Conservation (phyloP, 2,329 filamentous ascomycete genomes). For the Aspergillus cejpii region DNA sequence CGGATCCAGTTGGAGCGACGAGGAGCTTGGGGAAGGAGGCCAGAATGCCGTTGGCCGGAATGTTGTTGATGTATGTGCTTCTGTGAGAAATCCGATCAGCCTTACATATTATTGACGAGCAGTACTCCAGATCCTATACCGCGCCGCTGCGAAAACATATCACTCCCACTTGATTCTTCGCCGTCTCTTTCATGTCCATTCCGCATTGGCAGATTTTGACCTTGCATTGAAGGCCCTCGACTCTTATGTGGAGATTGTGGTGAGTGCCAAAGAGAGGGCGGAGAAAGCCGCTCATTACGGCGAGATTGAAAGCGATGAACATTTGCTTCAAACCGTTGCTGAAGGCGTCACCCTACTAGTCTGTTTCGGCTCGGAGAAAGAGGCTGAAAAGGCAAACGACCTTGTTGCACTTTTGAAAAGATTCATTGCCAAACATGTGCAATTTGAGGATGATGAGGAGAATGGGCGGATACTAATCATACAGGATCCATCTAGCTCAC, state of each 20-base stretch:
- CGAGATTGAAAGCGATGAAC: conserved; percentile 72
- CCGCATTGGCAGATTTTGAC: conserved; percentile 84
- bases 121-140: conserved; percentile 64
- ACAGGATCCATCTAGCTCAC: conserved; percentile 13
- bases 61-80: conserved; percentile 58
- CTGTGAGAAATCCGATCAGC: neutral
- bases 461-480: conserved; percentile 16
- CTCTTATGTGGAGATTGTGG: conserved; percentile 83
- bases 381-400: conserved; percentile 70
- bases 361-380: conserved; percentile 66
- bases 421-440: conserved; percentile 60
- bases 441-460: conserved; percentile 20
- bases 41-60: conserved; percentile 67
- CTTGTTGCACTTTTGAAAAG: conserved; percentile 65
- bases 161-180: conserved; percentile 87
- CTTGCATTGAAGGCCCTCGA: conserved; percentile 85
- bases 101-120: conserved; percentile 11
- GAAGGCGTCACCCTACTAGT: conserved; percentile 76
- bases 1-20: conserved; percentile 70
- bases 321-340: conserved; percentile 68
- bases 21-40: conserved; percentile 74
- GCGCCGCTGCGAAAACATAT: conserved; percentile 85
- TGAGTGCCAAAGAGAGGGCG: conserved; percentile 73
- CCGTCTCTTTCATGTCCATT: conserved; percentile 79
- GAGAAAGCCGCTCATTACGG: conserved; percentile 60